These are phyloP conservation scores for Adansonia rubrostipa DNA, from an alignment of 441 rosid genomes.

Conservation along the genomic window DNA sequence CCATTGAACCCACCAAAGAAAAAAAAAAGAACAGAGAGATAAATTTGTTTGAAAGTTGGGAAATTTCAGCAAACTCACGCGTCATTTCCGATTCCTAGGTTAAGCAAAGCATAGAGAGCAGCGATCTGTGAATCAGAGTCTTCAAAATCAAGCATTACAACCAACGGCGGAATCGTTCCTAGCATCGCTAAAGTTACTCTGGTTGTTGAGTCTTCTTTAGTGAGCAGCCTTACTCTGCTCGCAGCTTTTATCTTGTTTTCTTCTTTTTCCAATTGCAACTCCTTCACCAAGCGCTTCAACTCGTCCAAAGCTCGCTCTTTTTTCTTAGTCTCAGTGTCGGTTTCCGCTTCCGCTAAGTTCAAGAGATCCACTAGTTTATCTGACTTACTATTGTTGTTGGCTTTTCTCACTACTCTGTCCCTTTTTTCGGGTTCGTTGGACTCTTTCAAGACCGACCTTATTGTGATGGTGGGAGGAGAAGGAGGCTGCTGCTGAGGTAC, in stretches of 20 bases:
- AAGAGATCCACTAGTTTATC: constrained; percentile 83
- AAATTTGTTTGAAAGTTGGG: not conserved
- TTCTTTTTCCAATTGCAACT: constrained; percentile 49
- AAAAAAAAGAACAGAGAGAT: not conserved
- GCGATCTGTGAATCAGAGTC: constrained; percentile 59
- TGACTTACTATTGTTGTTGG: constrained; percentile 43
- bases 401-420: constrained; percentile 14
- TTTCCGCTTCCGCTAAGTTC: constrained; percentile 68
- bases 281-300: constrained; percentile 61
- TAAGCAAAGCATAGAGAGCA: constrained; percentile 84
- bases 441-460: constrained; percentile 29
- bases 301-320: constrained; percentile 73
- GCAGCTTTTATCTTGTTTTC: constrained; percentile 58
- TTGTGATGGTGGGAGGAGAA: constrained; percentile 30
- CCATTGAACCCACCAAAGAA: not conserved
- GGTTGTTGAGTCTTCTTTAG: constrained; percentile 70
- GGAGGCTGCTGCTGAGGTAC: constrained; percentile 24
- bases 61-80: constrained; percentile 49
- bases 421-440: not conserved
- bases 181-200: constrained; percentile 85
- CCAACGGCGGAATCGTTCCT: constrained; percentile 89
- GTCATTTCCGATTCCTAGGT: constrained; percentile 93
- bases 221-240: constrained; percentile 58
- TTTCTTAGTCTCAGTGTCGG: constrained; percentile 57
- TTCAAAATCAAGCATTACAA: constrained; percentile 76